Conservation (phyloP, 768 basidiomycete species). For the Strobilomyces echinocephalus region DNA sequence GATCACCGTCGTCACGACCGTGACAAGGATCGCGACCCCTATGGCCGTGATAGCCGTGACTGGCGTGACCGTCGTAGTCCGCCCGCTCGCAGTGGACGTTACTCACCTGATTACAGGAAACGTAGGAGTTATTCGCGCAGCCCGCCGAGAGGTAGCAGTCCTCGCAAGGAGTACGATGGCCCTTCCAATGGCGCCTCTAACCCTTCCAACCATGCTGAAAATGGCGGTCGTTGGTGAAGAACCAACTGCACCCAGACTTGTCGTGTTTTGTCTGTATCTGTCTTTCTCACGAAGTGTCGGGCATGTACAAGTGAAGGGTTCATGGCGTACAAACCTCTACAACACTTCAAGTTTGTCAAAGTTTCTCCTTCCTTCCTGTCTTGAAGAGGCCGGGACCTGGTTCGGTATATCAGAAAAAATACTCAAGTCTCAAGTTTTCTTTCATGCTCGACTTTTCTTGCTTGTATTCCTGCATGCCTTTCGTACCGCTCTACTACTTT, state of each 20-base stretch:
- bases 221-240: slow-evolving; percentile 60
- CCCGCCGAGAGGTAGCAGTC: slow-evolving; percentile 70
- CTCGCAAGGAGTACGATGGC: slow-evolving; percentile 45
- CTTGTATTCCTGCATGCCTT: slow-evolving; percentile 36
- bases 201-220: slow-evolving; percentile 36
- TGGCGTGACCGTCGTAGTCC: slow-evolving; percentile 82
- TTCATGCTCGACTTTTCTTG: slow-evolving; percentile 52
- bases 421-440: slow-evolving; percentile 67
- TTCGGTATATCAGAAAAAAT: slow-evolving; percentile 51
- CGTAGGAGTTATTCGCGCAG: slow-evolving; percentile 77
- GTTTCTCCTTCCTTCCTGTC: slow-evolving; percentile 46
- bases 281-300: slow-evolving; percentile 38
- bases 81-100: slow-evolving; percentile 58
- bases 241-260: slow-evolving; percentile 15
- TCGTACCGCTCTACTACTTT: slow-evolving; percentile 46
- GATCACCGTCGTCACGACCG: slow-evolving; percentile 38
- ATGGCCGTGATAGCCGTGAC: slow-evolving; percentile 66
- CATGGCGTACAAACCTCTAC: slow-evolving; percentile 34
- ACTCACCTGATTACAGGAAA: slow-evolving; percentile 73
- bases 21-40: slow-evolving; percentile 54
- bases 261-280: slow-evolving; percentile 25
- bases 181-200: slow-evolving; percentile 36
- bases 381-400: slow-evolving; percentile 43
- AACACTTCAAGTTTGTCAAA: slow-evolving; percentile 46
- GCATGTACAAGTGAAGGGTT: slow-evolving; percentile 40